Base-by-base conservation (phyloP, 192 early-diverging fungal genomes). In the Dissophora ornata region DNA sequence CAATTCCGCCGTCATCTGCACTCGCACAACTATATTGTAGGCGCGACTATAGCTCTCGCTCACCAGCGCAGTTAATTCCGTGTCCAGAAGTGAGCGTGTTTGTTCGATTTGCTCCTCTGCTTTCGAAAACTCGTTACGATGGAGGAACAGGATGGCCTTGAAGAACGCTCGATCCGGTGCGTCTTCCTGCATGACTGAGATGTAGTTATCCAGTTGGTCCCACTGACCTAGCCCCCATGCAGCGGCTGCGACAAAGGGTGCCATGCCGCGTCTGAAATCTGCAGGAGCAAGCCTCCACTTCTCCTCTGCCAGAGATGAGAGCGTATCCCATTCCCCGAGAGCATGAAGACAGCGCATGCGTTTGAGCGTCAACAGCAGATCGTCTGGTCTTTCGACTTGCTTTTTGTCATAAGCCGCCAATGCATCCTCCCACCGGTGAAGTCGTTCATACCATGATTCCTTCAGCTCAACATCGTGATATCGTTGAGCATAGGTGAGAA, bases 1-100 rank as follows among this genome's bases (percentile, higher is more conserved):
- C 36, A 99, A 80, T 71, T 99, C 97, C 0, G 95, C 93, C 64
- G 98, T 89, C 97, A 99, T 93, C 80, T 99, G 97, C 54, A 96
- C 93, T 18, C 94, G 90, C 19, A 99, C 95, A 6, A 98, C 89
- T 18, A 57, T 90, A 81, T 84, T 82, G 75, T 98, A 99, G 0
- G 95, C 92, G 32, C 97, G 90, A 69, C 89, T 94, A 67, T 98
- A 98, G 34, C 94, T 96, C 78, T 99, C 97, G 8, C 94, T 89
- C 26, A 97, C 87, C 24, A 95, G 78, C 3, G 97, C 93, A 24
- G 90, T 90, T 34, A 97, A 55, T 49, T 96, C 91, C 4, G 90
- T 93, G 55, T 96, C 93, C 25, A 98, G 63, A 25, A 94, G 64
- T 36, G 90, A 88, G 32, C 97, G 81, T 1, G 95, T 94, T 42